Evolutionary conservation across 306 rosid genomes (phyloP), one percentile per base, ranked within the genome.

Genomic region (Vicia faba): DNA sequence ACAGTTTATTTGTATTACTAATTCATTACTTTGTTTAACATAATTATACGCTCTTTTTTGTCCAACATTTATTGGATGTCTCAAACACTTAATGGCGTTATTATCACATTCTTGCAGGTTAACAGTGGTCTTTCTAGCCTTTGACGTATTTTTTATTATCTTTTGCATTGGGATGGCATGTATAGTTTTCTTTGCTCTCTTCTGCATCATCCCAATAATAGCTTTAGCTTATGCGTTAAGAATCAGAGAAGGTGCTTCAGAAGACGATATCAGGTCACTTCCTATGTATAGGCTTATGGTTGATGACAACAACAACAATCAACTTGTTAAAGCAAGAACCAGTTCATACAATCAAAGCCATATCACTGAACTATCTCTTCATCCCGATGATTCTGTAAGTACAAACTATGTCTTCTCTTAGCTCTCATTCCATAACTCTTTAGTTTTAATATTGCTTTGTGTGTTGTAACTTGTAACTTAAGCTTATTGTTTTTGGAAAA

Each of bases 381-480:
- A 78, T 74, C 83, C 91, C 3, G 96, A 90, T 66, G 95, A 90
- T 85, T 90, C 96, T 50, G 96, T 90, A 68, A 87, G 96, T 69
- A 68, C 59, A 69, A 13, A 69, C 60, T 68, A 29, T 79, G 41
- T 50, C 77, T 66, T 72, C 39, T 71, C 65, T 64, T 14, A 48
- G 57, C 66, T 45, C 38, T 26, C 43, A 3, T 50, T 66, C 59
- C 23, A 41, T 40, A 31, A 57, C 51, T 51, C 23, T n/a, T n/a
- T n/a, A n/a, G n/a, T n/a, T n/a, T n/a, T n/a, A n/a, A n/a, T n/a
- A n/a, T n/a, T n/a, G n/a, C n/a, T n/a, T n/a, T n/a, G n/a, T n/a
- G n/a, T n/a, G n/a, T n/a, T n/a, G n/a, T n/a, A n/a, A n/a, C n/a
- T n/a, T n/a, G n/a, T n/a, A n/a, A n/a, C n/a, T n/a, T n/a, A n/a